Evolutionary conservation across 75 land plant species (phyloP), one percentile per base, ranked within the genome.

Genomic region (Picea glauca): DNA sequence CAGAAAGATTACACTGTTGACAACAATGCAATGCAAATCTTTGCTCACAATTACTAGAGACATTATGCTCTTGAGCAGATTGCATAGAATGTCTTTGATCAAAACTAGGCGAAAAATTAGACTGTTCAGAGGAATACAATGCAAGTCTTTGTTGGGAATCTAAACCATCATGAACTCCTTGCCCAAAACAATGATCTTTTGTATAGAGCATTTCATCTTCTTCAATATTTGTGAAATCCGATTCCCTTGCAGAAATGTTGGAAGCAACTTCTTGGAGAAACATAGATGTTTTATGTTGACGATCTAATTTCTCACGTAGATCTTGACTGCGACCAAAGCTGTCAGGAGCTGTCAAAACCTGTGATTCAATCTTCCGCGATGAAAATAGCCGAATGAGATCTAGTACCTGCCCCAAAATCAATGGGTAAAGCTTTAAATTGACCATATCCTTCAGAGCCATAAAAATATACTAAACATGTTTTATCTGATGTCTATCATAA

Each of bases 321-420:
- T 38, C 26, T 1, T 30, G 20, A 32, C 11, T 17, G 1, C 50
- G 4, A 12, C 78, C 32, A 46, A 31, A 3, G 58, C 21, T 14
- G 40, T 26, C 18, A 23, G 8, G 21, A 58, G 8, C n/a, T 26
- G 17, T 43, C 13, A 33, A 75, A 11, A 58, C 66, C 32, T 74
- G 62, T 7, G 46, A 56, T 62, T 64, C 63, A 26, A 82, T 73
- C 80, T 50, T 80, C 76, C 54, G 74, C 20, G 62, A 58, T 62
- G 72, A 74, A 79, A 88, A 85, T 64, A 88, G 66, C 3, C 12
- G 60, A 23, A 85, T n/a, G 46, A 83, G 90, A 63, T 75, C 77
- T 14, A 30, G 7, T 46, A 85, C 87, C 85, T 85, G 56, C 58
- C 78, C 7, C n/a, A 50, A 21, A 2, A 62, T 54, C 1, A 58